Base-by-base conservation (phyloP, 176 grass and related monocot genomes). In the Cenchrus fungigraminus region DNA sequence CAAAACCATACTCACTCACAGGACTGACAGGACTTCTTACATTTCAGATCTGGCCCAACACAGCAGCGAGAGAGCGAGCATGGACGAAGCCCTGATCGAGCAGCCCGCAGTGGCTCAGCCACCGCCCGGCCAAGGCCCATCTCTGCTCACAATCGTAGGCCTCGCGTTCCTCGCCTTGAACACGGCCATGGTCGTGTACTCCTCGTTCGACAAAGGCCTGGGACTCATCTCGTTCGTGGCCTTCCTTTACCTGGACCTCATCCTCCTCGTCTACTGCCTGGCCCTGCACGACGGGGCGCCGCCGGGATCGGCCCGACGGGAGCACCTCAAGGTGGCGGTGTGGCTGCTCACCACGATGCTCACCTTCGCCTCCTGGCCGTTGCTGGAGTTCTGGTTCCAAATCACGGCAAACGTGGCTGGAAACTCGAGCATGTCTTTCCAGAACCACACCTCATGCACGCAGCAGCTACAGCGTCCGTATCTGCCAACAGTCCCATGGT, bases 81-180 rank as follows among this genome's bases (percentile, higher is more conserved):
- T 54, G 71, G 73, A 56, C 9, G 6, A 75, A 17, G 51, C 14
- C 29, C 51, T 37, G 25, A 29, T 56, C 22, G 22, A 40, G 29
- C 73, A 57, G 12, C 47, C 6, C 15, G 25, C 15, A 3, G 45
- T 1, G 12, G 0, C 20, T 3, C 69, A 49, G 42, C 20, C 9
- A 1, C 19, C 5, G 20, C 8, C 3, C 0, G 6, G 3, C 0
- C 8, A 69, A 5, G 3, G 42, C 0, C 25, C 12, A 22, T 16
- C 59, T 0, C 22, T 57, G 44, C n/a, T 64, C 1, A 60, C 54
- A 0, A 4, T 19, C 14, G 1, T 42, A 0, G 84, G 42, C 22
- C 74, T 80, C 55, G 0, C 2, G 3, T 74, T 86, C 76, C 77
- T 86, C 4, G 71, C 54, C 19, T 86, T 79, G 20, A 86, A 60